Percentiles rank a stretch among this genome's conserved stretches.
Conservation (phyloP, 768 basidiomycete genomes). For the Macrocybe gigantea region DNA sequence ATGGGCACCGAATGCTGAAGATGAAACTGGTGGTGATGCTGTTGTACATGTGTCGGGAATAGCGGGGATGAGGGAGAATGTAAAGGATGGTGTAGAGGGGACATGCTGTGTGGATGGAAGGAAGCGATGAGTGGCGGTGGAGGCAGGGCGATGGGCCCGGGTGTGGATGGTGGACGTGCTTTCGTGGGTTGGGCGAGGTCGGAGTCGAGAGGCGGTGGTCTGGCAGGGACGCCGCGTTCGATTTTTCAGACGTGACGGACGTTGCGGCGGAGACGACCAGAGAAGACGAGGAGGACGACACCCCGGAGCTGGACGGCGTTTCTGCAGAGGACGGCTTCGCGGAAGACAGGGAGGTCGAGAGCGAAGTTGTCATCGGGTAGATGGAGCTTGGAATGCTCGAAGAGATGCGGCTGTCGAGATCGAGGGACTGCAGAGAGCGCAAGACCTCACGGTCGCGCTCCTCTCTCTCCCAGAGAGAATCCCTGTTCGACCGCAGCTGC, state of each 20-base stretch:
- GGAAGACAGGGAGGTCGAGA: conserved; percentile 7
- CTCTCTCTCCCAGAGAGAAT: too few relatives aligned
- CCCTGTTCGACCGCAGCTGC: too few relatives aligned
- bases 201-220: conserved; percentile 5
- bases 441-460: too few relatives aligned
- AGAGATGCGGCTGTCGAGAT: conserved; percentile 4
- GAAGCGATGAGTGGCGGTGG: conserved; percentile 45
- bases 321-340: conserved; percentile 5
- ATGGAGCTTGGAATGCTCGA: conserved; percentile 4
- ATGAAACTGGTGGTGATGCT: conserved; percentile 28
- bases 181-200: not conserved
- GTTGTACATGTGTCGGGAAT: conserved; percentile 27
- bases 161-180: conserved; percentile 35
- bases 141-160: conserved; percentile 66
- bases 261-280: conserved; percentile 9
- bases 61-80: conserved; percentile 29
- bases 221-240: conserved; percentile 1
- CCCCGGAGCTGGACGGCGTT: conserved; percentile 3
- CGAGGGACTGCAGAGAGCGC: not conserved
- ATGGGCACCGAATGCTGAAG: conserved; percentile 27
- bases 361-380: conserved; percentile 2
- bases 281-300: conserved; percentile 8
- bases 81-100: conserved; percentile 25
- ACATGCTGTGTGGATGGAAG: conserved; percentile 9
- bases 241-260: conserved; percentile 6